Percentiles rank a stretch among this genome's conserved stretches.
Evolutionary conservation across 495 filamentous ascomycete genomes (phyloP).

Genomic region (Tuber brumale): DNA sequence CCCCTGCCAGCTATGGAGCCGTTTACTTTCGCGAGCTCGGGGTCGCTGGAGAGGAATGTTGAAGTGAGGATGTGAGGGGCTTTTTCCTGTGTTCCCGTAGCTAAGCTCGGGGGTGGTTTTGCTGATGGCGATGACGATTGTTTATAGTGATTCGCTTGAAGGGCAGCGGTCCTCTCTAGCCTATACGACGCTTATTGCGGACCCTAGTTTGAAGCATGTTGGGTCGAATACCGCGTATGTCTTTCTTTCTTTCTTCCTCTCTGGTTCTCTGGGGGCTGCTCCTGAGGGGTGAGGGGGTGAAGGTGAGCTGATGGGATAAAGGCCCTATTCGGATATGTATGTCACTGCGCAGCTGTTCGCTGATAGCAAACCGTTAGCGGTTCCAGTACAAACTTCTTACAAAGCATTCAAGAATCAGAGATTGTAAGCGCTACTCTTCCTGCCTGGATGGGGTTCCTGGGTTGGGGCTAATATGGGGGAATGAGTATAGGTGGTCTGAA

Average conservation of each 20-base stretch:
- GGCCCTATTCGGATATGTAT: constrained; percentile 71
- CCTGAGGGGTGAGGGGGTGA: constrained; percentile 20
- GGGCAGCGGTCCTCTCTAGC: constrained; percentile 73
- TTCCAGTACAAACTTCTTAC: constrained; percentile 86
- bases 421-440: constrained; percentile 41
- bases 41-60: constrained; percentile 66
- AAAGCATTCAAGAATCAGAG: constrained; percentile 74
- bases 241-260: background rate
- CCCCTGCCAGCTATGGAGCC: constrained; percentile 62
- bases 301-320: constrained; percentile 15
- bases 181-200: constrained; percentile 68
- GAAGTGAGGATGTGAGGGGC: constrained; percentile 69
- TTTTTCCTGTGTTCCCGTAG: constrained; percentile 18
- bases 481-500: constrained; percentile 68
- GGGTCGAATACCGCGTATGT: constrained; percentile 64
- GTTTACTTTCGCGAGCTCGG: constrained; percentile 87
- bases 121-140: background rate
- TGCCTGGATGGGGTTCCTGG: background rate
- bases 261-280: background rate
- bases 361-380: constrained; percentile 87
- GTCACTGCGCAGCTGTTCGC: constrained; percentile 91
- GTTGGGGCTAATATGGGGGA: constrained; percentile 30
- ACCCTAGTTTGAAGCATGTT: constrained; percentile 72
- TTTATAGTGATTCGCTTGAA: constrained; percentile 70
- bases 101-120: constrained; percentile 13